A percentile compares a stretch with the other conserved stretches of the same genome.
phyloP scores from a whole-genome alignment of 176 grass and related monocot species.

The Cenchrus fungigraminus region DNA sequence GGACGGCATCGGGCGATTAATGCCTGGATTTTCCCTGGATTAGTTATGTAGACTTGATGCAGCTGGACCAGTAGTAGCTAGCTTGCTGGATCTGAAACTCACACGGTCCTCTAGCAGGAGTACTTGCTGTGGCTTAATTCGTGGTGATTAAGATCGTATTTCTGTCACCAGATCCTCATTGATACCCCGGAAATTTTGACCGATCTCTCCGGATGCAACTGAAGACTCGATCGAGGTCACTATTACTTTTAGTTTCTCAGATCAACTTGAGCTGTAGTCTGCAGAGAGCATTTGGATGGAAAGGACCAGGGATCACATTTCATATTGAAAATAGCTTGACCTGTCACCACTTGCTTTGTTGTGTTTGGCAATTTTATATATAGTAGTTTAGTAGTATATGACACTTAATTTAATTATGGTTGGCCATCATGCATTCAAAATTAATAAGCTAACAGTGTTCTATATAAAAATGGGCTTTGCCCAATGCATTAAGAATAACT shows the following conservation, averaged over 20 bases:
- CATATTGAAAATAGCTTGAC: neutral
- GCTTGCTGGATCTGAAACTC: neutral
- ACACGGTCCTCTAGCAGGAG: neutral
- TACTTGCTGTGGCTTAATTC: neutral
- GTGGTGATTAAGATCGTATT: conserved; percentile 16
- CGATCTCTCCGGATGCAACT: neutral
- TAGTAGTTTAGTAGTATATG: neutral
- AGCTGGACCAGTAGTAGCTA: neutral
- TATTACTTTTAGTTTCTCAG: neutral
- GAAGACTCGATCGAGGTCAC: neutral
- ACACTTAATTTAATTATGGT: neutral
- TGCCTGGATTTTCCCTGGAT: neutral
- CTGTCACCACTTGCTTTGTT: neutral
- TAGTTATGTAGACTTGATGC: neutral
- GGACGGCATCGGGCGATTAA: conserved; percentile 14
- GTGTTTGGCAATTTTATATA: neutral
- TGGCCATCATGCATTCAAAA: neutral
- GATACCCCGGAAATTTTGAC: conserved; percentile 13
- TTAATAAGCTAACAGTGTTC: neutral
- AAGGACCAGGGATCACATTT: neutral
- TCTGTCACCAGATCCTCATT: conserved; percentile 34
- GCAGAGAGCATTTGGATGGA: neutral
- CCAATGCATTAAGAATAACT: neutral
- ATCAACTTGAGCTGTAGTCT: conserved; percentile 2
- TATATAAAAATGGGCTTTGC: neutral